phyloP scores from a whole-genome alignment of 2,329 filamentous ascomycete species.

The Pezicula radicicola region DNA sequence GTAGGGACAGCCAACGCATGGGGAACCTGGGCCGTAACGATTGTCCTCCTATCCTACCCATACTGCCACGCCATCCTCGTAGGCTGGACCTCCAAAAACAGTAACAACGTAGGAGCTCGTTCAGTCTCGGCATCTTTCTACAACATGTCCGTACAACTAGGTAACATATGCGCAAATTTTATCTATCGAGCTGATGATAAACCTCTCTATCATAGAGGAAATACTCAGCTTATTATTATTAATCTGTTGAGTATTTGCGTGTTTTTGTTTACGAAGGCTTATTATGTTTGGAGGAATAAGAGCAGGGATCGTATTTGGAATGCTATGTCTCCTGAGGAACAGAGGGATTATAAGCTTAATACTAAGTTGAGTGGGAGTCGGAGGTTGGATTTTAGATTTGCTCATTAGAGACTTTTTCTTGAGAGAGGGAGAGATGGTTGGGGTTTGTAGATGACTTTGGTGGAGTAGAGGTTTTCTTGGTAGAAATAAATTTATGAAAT shows the following conservation, averaged over 20 bases:
- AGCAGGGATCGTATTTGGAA: constrained; percentile 38
- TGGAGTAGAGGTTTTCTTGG: no score
- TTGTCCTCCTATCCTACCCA: constrained; percentile 23
- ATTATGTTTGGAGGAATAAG: constrained; percentile 44
- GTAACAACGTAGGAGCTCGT: constrained; percentile 58
- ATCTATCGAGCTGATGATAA: constrained; percentile 48
- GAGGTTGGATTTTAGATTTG: constrained; percentile 35
- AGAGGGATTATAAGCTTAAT: constrained; percentile 29
- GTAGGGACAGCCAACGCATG: constrained; percentile 25
- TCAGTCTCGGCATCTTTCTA: constrained; percentile 62
- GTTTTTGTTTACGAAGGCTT: constrained; percentile 47
- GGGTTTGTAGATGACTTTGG: no score
- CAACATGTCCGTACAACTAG: constrained; percentile 46
- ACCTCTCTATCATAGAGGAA: constrained; percentile 55
- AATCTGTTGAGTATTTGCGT: constrained; percentile 40
- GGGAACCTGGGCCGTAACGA: constrained; percentile 34
- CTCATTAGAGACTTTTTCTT: constrained; percentile 19
- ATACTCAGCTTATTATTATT: constrained; percentile 52
- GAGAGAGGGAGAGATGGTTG: background rate
- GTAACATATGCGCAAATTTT: constrained; percentile 33
- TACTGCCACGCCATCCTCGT: constrained; percentile 28
- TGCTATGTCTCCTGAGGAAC: constrained; percentile 39
- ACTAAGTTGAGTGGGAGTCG: constrained; percentile 36
- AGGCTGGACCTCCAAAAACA: constrained; percentile 51
- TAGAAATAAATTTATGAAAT: no score